Base-by-base conservation (phyloP, 345 rosid species). In the Fremontodendron californicum region DNA sequence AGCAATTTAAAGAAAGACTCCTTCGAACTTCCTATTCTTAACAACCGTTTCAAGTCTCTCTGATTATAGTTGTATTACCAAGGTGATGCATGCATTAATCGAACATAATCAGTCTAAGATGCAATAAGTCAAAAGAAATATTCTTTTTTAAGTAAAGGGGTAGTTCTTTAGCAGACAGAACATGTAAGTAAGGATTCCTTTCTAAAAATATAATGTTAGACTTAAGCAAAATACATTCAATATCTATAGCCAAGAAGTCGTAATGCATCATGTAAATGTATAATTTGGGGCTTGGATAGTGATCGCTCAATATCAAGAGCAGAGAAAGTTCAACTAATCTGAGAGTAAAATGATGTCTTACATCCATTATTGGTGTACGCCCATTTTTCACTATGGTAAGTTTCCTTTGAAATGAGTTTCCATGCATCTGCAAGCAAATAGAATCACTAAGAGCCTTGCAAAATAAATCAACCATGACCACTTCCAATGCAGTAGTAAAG, bases 401-500 rank as follows among this genome's bases (percentile, higher is more conserved):
- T 79, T 89, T 96, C 84, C 93, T 87, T 82, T 96, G 98, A 85
- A 88, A 96, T 45, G 99, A 96, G 83, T 96, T 87, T 77, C 99
- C 99, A 83, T 86, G 95, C 93, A 96, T 91, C 99, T 96, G 93
- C 78, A 80, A 45, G 75, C 62, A 75, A 74, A 74, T 58, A 48
- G 80, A 72, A 73, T 21, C 63, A 55, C 52, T 78, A 72, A 76
- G 80, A 37, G 49, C 39, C 75, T 65, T 65, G 4, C 67, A 64
- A 54, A 48, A 46, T 72, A 64, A 48, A 77, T 66, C 68, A 64
- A 77, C n/a, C 73, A 61, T 31, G 29, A 74, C 11, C 45, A 71
- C 66, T 58, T 25, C 55, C 54, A 27, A 54, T 33, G 51, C 19
- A 72, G 72, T 25, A 45, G 6, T 37, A 58, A 71, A 67, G 79